phyloP scores from a whole-genome alignment of 768 basidiomycete species.

The Russula sp. region DNA sequence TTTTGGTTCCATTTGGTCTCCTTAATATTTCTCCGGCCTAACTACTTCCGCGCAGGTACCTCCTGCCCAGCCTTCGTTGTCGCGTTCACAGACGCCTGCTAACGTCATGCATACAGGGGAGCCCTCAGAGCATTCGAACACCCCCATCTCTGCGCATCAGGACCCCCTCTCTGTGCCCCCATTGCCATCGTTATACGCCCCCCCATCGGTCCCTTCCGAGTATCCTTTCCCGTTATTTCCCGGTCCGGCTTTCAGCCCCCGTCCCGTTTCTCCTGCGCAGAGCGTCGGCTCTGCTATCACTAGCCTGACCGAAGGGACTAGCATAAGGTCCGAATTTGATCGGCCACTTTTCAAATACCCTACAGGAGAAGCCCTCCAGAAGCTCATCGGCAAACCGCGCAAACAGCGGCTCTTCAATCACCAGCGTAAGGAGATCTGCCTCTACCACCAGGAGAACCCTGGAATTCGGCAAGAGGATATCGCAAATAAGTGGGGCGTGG shows the following conservation, averaged over 20 bases:
- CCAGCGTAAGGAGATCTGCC: slow-evolving; percentile 70
- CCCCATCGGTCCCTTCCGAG: slow-evolving; percentile 11
- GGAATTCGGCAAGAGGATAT: slow-evolving; percentile 79
- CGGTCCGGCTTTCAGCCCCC: slow-evolving; percentile 31
- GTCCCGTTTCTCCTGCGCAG: slow-evolving; percentile 54
- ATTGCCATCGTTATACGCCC: slow-evolving; percentile 12
- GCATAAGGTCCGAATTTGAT: slow-evolving; percentile 13
- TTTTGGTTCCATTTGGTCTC: neutral
- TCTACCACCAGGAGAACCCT: slow-evolving; percentile 55
- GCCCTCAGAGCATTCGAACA: slow-evolving; percentile 15
- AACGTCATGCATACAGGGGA: slow-evolving; percentile 16
- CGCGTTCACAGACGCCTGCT: slow-evolving; percentile 19
- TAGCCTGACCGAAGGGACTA: slow-evolving; percentile 38
- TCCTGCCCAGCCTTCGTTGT: slow-evolving; percentile 5
- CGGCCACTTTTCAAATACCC: slow-evolving; percentile 13
- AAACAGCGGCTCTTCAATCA: slow-evolving; percentile 70
- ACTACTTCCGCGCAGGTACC: slow-evolving; percentile 4
- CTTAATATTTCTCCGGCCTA: slow-evolving; percentile 1
- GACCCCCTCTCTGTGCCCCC: slow-evolving; percentile 17
- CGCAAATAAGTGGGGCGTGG: slow-evolving; percentile 65
- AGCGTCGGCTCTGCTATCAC: slow-evolving; percentile 50
- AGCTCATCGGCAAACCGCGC: slow-evolving; percentile 40
- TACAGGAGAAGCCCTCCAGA: slow-evolving; percentile 17
- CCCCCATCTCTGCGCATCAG: slow-evolving; percentile 12
- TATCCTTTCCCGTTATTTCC: slow-evolving; percentile 18